Evolutionary conservation across 768 basidiomycete species (phyloP), one percentile per base, ranked within the genome.

Genomic region (Amylocystis lapponica): DNA sequence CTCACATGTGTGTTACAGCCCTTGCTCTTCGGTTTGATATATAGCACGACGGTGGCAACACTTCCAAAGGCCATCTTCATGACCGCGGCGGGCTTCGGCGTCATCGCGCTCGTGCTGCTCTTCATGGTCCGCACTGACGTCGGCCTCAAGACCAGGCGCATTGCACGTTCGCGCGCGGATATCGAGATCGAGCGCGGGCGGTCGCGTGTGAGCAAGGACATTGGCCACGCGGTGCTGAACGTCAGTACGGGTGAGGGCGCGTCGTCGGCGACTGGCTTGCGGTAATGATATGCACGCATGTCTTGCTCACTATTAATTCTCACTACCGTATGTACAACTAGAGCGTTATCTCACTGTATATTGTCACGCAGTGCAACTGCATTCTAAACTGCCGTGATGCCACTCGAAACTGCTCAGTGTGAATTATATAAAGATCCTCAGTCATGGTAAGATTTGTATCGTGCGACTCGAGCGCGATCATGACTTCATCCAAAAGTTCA

Each of bases 51-150:
- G 2, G 83, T 87, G 25, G 76, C 71, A 0, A 66, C 62, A 16
- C 83, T 71, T 55, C 86, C 86, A 0, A 77, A 78, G 62, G 74
- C 81, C 1, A 79, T 88, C 52, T 89, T 88, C 51, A 70, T 62
- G 13, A 62, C 76, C 10, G 83, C 83, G 4, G 72, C 73, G 1
- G 64, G 58, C n/a, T 57, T 88, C n/a, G 62, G 83, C 22, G 54
- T 72, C 29, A 52, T 66, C n/a, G 67, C 75, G 0, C 66, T 85
- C 9, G 44, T 64, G 23, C 55, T 80, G 36, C 63, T 83, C 3
- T 59, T 61, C 41, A 60, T 74, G 27, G 49, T 80, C 31, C 58
- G 63, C 16, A 63, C 71, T 1, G 62, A 63, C 11, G 48, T 54
- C 22, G 54, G 52, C 16, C 36, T 60, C 27, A 37, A 57, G 16